A percentile compares a stretch with the other conserved stretches of the same genome.
Conservation (phyloP, 768 basidiomycete genomes). For the Lactarius sp. region DNA sequence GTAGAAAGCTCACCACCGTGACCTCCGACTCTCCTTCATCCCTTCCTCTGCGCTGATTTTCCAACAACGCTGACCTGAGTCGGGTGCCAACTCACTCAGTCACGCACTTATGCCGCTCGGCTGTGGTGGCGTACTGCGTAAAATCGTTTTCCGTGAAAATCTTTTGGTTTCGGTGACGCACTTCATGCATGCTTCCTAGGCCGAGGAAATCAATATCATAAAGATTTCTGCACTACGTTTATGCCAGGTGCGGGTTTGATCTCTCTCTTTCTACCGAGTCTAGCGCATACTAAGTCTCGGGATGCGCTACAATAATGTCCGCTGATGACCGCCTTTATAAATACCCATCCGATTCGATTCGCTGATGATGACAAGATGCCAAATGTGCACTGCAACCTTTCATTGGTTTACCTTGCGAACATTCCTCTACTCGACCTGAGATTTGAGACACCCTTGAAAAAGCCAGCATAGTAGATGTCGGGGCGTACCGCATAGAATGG, state of each 20-base stretch:
- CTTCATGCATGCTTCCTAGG: no score
- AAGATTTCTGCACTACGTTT: not conserved
- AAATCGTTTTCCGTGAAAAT: no score
- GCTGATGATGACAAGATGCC: not conserved
- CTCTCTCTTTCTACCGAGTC: not conserved
- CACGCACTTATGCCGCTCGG: no score
- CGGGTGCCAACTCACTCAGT: no score
- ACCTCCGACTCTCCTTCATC: no score
- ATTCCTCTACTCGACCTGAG: slow-evolving; percentile 6
- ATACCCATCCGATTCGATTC: not conserved
- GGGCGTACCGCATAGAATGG: slow-evolving; percentile 14
- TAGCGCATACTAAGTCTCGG: not conserved
- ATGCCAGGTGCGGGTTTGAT: not conserved
- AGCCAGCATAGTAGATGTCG: no score
- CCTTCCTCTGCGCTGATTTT: no score
- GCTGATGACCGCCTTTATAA: not conserved
- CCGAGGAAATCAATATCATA: not conserved
- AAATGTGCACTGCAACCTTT: not conserved
- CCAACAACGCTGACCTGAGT: no score
- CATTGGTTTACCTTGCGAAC: slow-evolving; percentile 3
- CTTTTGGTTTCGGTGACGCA: no score
- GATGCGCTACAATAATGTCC: not conserved
- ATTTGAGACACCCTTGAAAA: not conserved
- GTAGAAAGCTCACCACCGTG: no score
- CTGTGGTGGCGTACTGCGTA: no score